These are phyloP conservation scores for Apiospora sp. DNA, from an alignment of 2,329 filamentous ascomycete genomes.

Conservation along the genomic window DNA sequence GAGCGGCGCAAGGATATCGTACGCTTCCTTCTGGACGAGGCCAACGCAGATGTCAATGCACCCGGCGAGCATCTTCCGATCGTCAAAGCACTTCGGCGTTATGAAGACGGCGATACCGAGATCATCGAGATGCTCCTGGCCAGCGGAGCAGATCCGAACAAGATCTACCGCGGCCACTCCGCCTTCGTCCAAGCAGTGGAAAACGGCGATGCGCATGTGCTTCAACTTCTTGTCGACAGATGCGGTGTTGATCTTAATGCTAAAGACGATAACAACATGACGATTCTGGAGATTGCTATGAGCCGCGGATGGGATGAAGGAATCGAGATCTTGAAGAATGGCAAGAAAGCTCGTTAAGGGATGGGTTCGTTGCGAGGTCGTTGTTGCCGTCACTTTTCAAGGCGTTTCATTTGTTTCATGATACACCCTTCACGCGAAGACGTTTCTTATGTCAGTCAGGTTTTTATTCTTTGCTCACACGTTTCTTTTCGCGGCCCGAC, in stretches of 20 bases:
- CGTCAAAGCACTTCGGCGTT: constrained; percentile 72
- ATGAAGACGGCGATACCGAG: constrained; percentile 62
- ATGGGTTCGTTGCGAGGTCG: not conserved
- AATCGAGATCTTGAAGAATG: constrained; percentile 51
- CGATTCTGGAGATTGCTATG: constrained; percentile 64
- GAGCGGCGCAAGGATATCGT: constrained; percentile 70
- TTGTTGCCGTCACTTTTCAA: not conserved
- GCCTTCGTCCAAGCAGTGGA: constrained; percentile 71
- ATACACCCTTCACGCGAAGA: constrained; percentile 15
- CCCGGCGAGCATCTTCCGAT: constrained; percentile 76
- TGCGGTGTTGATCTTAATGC: constrained; percentile 59
- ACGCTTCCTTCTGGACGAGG: constrained; percentile 60
- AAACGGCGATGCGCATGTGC: constrained; percentile 64
- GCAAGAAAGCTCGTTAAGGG: constrained; percentile 28
- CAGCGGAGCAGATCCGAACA: constrained; percentile 72
- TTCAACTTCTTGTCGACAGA: constrained; percentile 59
- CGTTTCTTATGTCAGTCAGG: constrained; percentile 5
- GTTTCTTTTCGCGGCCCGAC: not conserved
- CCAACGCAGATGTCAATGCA: constrained; percentile 69
- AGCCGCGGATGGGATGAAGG: constrained; percentile 67
- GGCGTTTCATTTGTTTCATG: constrained; percentile 18
- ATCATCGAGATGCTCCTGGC: constrained; percentile 70
- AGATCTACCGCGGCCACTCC: constrained; percentile 72
- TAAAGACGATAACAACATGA: constrained; percentile 61
- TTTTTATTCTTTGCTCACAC: not conserved